These are phyloP conservation scores for Cardiospermum halicacabum DNA, from an alignment of 345 rosid genomes.

Conservation along the genomic window DNA sequence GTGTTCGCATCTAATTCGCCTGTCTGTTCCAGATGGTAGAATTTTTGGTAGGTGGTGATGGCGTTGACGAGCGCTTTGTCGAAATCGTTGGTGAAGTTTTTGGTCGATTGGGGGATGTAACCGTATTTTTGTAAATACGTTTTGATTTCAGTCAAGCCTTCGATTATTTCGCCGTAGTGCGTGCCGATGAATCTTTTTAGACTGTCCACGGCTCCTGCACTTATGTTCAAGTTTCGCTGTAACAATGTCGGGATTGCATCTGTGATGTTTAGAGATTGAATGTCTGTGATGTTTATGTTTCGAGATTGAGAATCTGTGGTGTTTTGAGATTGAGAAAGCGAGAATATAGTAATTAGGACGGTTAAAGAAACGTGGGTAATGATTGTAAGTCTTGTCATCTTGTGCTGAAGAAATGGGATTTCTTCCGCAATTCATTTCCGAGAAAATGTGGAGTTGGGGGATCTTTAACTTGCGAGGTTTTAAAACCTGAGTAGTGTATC, in stretches of 20 bases:
- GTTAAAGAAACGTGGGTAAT: not conserved
- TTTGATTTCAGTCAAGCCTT: constrained; percentile 67
- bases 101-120: constrained; percentile 37
- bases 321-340: constrained; percentile 1
- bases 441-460: too few species aligned
- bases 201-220: constrained; percentile 43
- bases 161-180: constrained; percentile 44
- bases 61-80: constrained; percentile 58
- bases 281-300: too few species aligned
- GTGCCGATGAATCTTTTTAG: constrained; percentile 59
- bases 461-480: too few species aligned
- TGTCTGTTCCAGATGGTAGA: constrained; percentile 62
- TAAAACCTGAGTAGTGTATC: too few species aligned
- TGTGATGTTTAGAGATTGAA: constrained; percentile 28
- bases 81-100: constrained; percentile 64
- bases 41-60: constrained; percentile 59
- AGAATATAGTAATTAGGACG: constrained; percentile 16
- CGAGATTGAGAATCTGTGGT: too few species aligned
- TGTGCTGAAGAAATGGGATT: too few species aligned
- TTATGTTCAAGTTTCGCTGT: constrained; percentile 17
- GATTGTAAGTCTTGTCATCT: too few species aligned
- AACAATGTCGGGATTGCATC: constrained; percentile 32
- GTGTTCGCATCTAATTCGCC: constrained; percentile 70
- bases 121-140: constrained; percentile 70
- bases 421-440: too few species aligned